These are phyloP conservation scores for Lodderomyces pseudojiufengensis DNA, from an alignment of 1,139 yeast species.

Conservation along the genomic window DNA sequence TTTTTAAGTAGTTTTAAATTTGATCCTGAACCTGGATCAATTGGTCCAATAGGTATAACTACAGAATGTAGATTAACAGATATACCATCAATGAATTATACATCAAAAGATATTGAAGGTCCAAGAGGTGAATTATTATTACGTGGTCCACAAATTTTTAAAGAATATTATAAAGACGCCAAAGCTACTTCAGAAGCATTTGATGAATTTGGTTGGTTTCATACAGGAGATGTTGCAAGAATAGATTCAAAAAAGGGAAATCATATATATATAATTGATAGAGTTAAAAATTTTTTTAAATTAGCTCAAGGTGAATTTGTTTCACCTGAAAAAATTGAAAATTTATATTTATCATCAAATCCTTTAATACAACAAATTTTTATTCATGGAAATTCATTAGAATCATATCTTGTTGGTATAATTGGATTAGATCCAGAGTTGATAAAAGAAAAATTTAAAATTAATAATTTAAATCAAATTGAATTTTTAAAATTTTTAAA, in stretches of 20 bases:
- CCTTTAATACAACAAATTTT: constrained; percentile 34
- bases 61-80: constrained; percentile 36
- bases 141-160: constrained; percentile 39
- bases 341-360: constrained; percentile 31
- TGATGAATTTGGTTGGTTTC: constrained; percentile 54
- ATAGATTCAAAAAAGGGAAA: constrained; percentile 20
- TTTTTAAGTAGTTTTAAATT: constrained; percentile 26
- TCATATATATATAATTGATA: constrained; percentile 33
- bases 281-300: constrained; percentile 44
- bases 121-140: constrained; percentile 42
- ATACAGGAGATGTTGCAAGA: constrained; percentile 39
- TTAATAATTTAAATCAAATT: constrained; percentile 15
- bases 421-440: constrained; percentile 48
- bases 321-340: constrained; percentile 43
- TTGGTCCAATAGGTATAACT: constrained; percentile 35
- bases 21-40: constrained; percentile 34
- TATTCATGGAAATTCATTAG: constrained; percentile 60
- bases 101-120: constrained; percentile 27
- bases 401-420: constrained; percentile 59
- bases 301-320: constrained; percentile 45
- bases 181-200: constrained; percentile 42
- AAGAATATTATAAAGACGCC: constrained; percentile 35
- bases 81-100: constrained; percentile 38
- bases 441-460: constrained; percentile 15
- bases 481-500: constrained; percentile 28